These are phyloP conservation scores for Pestalotiopsis sp. DNA, from an alignment of 2,329 filamentous ascomycete genomes.

Conservation along the genomic window DNA sequence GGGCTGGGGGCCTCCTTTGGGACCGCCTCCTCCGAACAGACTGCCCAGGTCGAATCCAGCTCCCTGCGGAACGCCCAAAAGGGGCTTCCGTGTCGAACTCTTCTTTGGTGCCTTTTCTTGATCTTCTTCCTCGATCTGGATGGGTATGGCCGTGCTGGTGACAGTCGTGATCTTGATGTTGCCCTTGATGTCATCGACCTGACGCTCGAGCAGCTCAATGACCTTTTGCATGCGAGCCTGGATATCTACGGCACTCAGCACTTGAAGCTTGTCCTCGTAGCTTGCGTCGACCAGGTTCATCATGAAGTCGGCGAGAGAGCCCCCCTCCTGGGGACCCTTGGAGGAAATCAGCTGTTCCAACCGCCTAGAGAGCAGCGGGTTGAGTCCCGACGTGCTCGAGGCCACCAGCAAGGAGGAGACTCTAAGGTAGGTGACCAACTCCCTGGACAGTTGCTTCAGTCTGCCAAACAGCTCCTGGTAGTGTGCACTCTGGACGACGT, in stretches of 20 bases:
- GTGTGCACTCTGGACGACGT: slow-evolving; percentile 24
- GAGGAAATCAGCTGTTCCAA: slow-evolving; percentile 86
- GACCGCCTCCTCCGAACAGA: slow-evolving; percentile 50
- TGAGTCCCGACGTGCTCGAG: slow-evolving; percentile 66
- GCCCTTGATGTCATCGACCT: slow-evolving; percentile 82
- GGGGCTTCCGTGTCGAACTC: slow-evolving; percentile 26
- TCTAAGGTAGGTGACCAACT: slow-evolving; percentile 82
- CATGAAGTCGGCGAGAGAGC: slow-evolving; percentile 93
- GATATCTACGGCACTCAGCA: slow-evolving; percentile 80
- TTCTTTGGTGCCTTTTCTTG: slow-evolving; percentile 51
- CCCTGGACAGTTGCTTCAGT: slow-evolving; percentile 82
- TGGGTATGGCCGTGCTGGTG: slow-evolving; percentile 65
- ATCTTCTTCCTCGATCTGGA: slow-evolving; percentile 58
- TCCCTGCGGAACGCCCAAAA: slow-evolving; percentile 23
- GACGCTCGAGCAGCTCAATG: slow-evolving; percentile 79
- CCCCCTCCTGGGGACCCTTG: slow-evolving; percentile 81
- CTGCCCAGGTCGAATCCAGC: slow-evolving; percentile 35
- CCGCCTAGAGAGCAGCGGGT: slow-evolving; percentile 81
- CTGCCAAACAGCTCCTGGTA: slow-evolving; percentile 71
- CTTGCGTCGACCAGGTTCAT: slow-evolving; percentile 85
- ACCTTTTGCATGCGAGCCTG: slow-evolving; percentile 80
- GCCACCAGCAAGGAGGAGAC: slow-evolving; percentile 82
- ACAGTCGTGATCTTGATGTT: slow-evolving; percentile 85
- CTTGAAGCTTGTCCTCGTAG: slow-evolving; percentile 87
- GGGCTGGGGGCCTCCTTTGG: slow-evolving; percentile 67